Conservation (phyloP, 331 rosid genomes). For the Phaseolus coccineus region DNA sequence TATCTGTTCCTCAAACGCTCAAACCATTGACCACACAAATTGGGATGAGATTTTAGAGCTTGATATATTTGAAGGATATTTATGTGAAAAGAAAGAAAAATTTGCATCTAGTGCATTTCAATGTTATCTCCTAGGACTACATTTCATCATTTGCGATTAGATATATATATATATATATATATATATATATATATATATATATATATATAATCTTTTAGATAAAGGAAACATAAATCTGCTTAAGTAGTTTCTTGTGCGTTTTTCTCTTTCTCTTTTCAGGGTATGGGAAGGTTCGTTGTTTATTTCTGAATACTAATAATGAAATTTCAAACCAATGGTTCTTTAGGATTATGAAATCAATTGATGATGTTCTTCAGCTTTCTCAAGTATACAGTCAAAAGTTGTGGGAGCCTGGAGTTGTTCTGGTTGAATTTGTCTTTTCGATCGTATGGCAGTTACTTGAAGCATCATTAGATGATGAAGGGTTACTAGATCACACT, state of each 20-base stretch:
- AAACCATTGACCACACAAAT: background rate
- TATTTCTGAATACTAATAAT: slow-evolving; percentile 39
- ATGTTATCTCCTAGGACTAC: too few species aligned
- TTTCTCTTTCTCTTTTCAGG: background rate
- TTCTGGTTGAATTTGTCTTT: slow-evolving; percentile 84
- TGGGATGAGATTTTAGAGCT: slow-evolving; percentile 20
- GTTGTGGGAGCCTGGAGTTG: slow-evolving; percentile 74
- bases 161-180: too few species aligned
- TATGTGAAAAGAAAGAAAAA: background rate
- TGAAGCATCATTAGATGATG: slow-evolving; percentile 93
- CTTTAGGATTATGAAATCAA: slow-evolving; percentile 83
- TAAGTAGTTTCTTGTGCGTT: slow-evolving; percentile 7
- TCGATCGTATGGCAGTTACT: slow-evolving; percentile 82
- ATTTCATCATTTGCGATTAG: too few species aligned
- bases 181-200: too few species aligned
- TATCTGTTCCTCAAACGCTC: background rate
- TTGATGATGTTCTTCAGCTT: slow-evolving; percentile 84
- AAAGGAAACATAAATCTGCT: slow-evolving; percentile 35
- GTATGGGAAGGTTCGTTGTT: slow-evolving; percentile 8
- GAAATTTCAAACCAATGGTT: slow-evolving; percentile 47
- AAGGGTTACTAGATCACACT: slow-evolving; percentile 70
- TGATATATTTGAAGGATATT: slow-evolving; percentile 4
- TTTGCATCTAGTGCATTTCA: slow-evolving; percentile 20
- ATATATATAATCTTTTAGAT: background rate
- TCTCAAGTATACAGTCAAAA: slow-evolving; percentile 64